phyloP scores from a whole-genome alignment of 441 rosid species.

The Brassica balearica region DNA sequence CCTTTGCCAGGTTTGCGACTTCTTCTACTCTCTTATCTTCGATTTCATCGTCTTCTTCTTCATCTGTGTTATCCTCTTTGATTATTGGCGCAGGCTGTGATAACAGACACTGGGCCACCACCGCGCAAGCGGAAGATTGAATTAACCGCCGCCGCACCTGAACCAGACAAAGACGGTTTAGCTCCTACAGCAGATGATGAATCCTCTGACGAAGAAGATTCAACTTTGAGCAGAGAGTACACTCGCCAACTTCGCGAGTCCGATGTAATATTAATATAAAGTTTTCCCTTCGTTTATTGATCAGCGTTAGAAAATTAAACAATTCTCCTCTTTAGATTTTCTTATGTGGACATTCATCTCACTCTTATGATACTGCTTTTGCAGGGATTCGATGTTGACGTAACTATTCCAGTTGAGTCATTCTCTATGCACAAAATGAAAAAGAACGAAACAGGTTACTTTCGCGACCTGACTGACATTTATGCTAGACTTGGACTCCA shows the following conservation, averaged over 20 bases:
- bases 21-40: too few species aligned
- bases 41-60: too few species aligned
- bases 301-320: too few species aligned
- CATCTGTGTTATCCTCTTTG: too few species aligned
- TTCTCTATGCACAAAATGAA: not conserved
- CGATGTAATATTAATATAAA: too few species aligned
- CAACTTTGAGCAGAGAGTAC: too few species aligned
- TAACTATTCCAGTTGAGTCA: not conserved
- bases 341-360: not conserved
- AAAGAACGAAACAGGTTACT: not conserved
- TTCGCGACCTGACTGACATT: not conserved
- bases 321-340: not conserved
- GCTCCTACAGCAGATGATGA: not conserved
- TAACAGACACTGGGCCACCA: not conserved
- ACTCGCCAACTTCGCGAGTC: too few species aligned
- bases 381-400: not conserved
- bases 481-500: not conserved
- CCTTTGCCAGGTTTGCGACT: too few species aligned
- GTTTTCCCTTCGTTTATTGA: too few species aligned
- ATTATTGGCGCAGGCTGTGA: not conserved
- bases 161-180: not conserved
- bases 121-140: too few species aligned
- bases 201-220: not conserved
- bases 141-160: not conserved
- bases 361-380: not conserved